Percentiles rank a stretch among this genome's conserved stretches.
Evolutionary conservation across 331 rosid species (phyloP).

Genomic region (Acacia pycnantha): DNA sequence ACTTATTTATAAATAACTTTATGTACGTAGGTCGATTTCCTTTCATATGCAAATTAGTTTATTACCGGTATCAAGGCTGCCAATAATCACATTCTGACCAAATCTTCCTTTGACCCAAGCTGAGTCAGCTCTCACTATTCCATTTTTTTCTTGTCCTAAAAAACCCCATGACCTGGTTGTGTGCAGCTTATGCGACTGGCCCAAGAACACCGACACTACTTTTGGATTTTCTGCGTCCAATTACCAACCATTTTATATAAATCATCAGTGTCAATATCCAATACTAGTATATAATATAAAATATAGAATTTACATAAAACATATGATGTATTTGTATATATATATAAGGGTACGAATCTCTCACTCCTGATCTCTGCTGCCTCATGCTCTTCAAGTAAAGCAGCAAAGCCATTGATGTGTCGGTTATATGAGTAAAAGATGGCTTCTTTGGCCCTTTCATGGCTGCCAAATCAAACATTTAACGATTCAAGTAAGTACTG

Average conservation of each 20-base stretch:
- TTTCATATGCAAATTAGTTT: neutral
- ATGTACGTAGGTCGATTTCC: too few species aligned
- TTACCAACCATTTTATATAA: neutral
- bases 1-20: too few species aligned
- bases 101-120: slow-evolving; percentile 61
- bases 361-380: slow-evolving; percentile 45
- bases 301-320: neutral
- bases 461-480: too few species aligned
- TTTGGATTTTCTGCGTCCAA: slow-evolving; percentile 43
- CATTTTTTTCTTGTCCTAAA: slow-evolving; percentile 57
- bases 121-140: slow-evolving; percentile 40
- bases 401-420: too few species aligned
- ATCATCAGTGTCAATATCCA: too few species aligned
- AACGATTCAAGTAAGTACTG: too few species aligned
- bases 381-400: slow-evolving; percentile 44
- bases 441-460: too few species aligned
- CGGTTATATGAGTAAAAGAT: too few species aligned
- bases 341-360: neutral
- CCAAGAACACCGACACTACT: slow-evolving; percentile 63
- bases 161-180: slow-evolving; percentile 82
- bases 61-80: slow-evolving; percentile 66
- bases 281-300: neutral
- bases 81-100: slow-evolving; percentile 63
- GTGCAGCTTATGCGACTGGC: slow-evolving; percentile 53
- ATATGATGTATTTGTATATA: too few species aligned